Base-by-base conservation (phyloP, 2,329 filamentous ascomycete species). In the Cordyceps cicadae region DNA sequence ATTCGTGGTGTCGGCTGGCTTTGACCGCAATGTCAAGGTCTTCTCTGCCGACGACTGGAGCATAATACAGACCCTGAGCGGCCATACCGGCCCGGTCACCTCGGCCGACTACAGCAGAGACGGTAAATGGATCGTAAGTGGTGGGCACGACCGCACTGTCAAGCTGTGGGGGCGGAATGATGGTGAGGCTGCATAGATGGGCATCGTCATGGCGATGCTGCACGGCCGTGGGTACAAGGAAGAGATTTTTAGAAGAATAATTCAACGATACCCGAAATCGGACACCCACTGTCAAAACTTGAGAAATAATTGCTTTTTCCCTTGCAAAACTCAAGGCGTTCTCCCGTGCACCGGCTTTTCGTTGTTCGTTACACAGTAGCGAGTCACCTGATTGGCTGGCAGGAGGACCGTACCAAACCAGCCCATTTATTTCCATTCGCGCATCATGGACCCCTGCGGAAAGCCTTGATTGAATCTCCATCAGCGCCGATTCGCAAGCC, bases 41-140 rank as follows among this genome's bases (percentile, higher is more conserved):
- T 97, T 95, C 75, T 96, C 92, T 7, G 92, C 92, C 2, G 94
- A 99, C 71, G 93, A 99, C 75, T 99, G 94, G 92, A 87, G 89
- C 1, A 76, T 96, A 62, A 86, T 92, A 63, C 95, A 96, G 75
- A 90, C 87, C 17, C 77, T 99, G 62, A 90, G 87, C 67, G 94
- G 92, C 0, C 94, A 99, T 74, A 91, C 92, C 1, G 92, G 91
- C 2, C 94, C 95, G 46, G 92, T 99, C 12, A 84, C 95, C 57
- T 95, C 91, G 66, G 88, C 91, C 14, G 94, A 99, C 76, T 85
- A 96, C 58, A 95, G 89, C 69, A 81, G 81, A 64, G 90, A 97
- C 73, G 89, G 87, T 9, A 88, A 81, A 70, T 99, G 92, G 90
- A 96, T 99, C 72, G 89, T 93, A 26, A 97, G 92, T 71, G 92